These are phyloP conservation scores for Cutaneotrichosporon mucoides DNA, from an alignment of 1,284 basidiomycete species.

Conservation along the genomic window DNA sequence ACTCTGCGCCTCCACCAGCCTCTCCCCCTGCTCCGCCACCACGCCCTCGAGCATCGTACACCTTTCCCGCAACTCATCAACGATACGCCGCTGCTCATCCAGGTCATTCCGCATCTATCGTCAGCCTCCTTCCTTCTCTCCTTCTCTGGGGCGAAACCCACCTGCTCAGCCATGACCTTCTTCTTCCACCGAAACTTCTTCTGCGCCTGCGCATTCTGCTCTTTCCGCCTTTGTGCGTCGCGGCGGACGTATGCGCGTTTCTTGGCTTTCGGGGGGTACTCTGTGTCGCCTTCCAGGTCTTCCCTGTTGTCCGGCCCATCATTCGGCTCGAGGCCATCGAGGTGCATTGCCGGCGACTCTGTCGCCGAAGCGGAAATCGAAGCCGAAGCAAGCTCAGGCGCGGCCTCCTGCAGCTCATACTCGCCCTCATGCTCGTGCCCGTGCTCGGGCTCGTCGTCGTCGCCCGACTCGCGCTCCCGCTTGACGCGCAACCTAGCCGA, in stretches of 20 bases:
- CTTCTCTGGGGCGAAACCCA: constrained; percentile 6
- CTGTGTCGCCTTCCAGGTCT: background rate
- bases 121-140: background rate
- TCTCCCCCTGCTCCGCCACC: background rate
- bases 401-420: too few relatives aligned
- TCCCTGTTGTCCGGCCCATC: background rate
- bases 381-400: too few relatives aligned
- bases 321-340: background rate
- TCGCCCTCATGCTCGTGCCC: too few relatives aligned
- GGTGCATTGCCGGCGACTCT: background rate
- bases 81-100: constrained; percentile 1
- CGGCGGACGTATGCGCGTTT: constrained; percentile 19
- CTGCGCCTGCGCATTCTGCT: constrained; percentile 31
- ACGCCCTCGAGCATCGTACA: background rate
- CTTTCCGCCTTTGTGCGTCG: constrained; percentile 23
- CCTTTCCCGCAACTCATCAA: background rate
- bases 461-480: background rate
- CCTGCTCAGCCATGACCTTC: constrained; percentile 25
- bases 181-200: constrained; percentile 29
- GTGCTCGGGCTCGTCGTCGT: background rate
- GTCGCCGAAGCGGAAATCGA: too few relatives aligned
- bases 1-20: background rate
- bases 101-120: constrained; percentile 12
- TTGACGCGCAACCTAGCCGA: background rate
- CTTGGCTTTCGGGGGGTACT: constrained; percentile 1